These are phyloP conservation scores for Tuber indicum DNA, from an alignment of 495 filamentous ascomycete genomes.

Conservation along the genomic window DNA sequence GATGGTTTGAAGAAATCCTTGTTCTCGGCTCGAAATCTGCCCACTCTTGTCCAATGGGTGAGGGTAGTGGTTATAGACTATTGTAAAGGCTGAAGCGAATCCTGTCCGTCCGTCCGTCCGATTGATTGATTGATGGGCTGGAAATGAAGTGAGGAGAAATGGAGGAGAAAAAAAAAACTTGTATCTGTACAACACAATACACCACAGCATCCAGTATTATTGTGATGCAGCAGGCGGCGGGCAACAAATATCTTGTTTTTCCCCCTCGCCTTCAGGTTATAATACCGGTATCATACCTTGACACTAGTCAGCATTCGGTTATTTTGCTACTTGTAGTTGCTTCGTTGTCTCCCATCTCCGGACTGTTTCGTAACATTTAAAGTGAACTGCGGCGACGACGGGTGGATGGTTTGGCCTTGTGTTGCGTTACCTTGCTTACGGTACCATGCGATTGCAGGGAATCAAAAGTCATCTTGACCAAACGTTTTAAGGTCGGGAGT, in stretches of 20 bases:
- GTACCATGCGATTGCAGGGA: neutral
- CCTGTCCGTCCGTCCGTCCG: neutral
- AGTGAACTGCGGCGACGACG: neutral
- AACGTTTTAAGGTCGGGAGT: neutral
- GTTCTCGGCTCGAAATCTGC: neutral
- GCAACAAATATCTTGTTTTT: neutral
- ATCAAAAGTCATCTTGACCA: neutral
- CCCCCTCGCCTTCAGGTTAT: neutral
- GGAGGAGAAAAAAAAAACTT: neutral
- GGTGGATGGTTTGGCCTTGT: neutral
- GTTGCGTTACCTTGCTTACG: neutral
- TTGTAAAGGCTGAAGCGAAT: neutral
- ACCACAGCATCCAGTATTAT: neutral
- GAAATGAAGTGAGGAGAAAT: neutral
- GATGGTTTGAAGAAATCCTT: neutral
- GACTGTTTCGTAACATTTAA: neutral
- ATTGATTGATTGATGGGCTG: neutral
- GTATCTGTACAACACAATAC: neutral
- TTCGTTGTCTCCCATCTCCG: neutral
- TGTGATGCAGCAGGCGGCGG: neutral
- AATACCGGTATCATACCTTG: neutral
- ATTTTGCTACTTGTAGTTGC: neutral
- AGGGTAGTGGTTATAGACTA: neutral
- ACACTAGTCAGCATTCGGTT: neutral
- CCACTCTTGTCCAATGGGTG: neutral